Evolutionary conservation across 306 rosid genomes (phyloP).

Genomic region (Trifolium fragiferum): DNA sequence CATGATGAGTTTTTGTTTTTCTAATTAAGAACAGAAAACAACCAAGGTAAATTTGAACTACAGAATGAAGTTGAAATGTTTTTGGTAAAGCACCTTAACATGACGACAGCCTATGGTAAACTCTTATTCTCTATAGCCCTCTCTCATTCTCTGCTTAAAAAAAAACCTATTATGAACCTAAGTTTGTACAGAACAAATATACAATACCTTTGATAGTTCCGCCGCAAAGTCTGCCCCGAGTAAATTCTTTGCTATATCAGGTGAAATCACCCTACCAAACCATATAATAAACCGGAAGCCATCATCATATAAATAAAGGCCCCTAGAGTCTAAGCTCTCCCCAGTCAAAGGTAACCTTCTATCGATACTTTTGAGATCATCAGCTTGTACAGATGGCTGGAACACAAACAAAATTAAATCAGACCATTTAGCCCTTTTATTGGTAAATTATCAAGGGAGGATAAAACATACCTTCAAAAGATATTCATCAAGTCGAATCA

Average conservation of each 20-base stretch:
- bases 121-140: neutral
- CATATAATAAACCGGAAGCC: slow-evolving; percentile 84
- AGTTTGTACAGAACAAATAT: slow-evolving; percentile 21
- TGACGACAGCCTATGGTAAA: slow-evolving; percentile 8
- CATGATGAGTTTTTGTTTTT: neutral
- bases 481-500: slow-evolving; percentile 81
- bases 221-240: slow-evolving; percentile 89
- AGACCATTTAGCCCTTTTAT: slow-evolving; percentile 23
- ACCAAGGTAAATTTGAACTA: neutral
- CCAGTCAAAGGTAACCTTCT: slow-evolving; percentile 79
- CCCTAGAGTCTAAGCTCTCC: slow-evolving; percentile 92
- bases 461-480: slow-evolving; percentile 67
- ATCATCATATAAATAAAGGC: slow-evolving; percentile 79
- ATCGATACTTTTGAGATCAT: slow-evolving; percentile 59
- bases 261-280: slow-evolving; percentile 93
- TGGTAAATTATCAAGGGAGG: slow-evolving; percentile 27
- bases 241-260: slow-evolving; percentile 89
- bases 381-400: slow-evolving; percentile 61
- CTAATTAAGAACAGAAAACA: neutral
- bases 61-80: neutral
- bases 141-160: slow-evolving; percentile 15
- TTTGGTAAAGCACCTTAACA: neutral
- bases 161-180: slow-evolving; percentile 34
- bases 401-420: slow-evolving; percentile 44
- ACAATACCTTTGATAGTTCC: slow-evolving; percentile 91